Conservation (phyloP, 192 early-diverging fungal species). For the Coemansia sp. region DNA sequence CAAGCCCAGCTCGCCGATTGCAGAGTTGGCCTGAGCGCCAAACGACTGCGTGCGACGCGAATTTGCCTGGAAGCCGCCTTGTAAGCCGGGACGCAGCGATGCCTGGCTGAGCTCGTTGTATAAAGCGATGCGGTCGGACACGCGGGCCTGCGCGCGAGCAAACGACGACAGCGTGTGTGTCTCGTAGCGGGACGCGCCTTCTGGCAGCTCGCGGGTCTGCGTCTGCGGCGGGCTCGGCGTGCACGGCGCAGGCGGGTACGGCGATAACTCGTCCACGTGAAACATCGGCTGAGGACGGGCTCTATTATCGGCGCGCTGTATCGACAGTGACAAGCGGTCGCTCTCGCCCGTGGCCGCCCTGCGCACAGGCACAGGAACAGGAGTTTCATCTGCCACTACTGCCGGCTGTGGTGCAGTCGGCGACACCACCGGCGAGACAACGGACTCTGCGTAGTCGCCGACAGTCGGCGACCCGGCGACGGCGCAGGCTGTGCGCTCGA, state of each 20-base stretch:
- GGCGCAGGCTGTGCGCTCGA: conserved; percentile 4
- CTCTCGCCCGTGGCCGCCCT: background rate
- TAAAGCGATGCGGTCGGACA: conserved; percentile 18
- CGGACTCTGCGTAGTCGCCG: conserved; percentile 4
- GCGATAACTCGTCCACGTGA: conserved; percentile 17
- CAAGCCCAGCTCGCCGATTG: background rate
- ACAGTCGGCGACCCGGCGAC: background rate
- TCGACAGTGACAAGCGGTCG: background rate
- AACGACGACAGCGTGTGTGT: conserved; percentile 21
- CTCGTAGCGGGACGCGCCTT: conserved; percentile 13
- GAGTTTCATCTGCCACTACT: background rate
- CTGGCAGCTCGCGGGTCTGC: background rate
- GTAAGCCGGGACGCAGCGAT: background rate
- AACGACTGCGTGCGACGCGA: conserved; percentile 18
- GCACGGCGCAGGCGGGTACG: conserved; percentile 21
- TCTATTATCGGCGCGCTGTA: background rate
- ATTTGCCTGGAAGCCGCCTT: background rate
- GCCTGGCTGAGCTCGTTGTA: conserved; percentile 9
- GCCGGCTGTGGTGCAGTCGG: background rate
- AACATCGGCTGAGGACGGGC: conserved; percentile 7
- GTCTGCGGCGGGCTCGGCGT: conserved; percentile 9
- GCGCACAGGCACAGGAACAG: background rate
- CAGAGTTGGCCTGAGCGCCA: conserved; percentile 4
- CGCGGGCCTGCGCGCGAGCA: conserved; percentile 13
- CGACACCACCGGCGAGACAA: conserved; percentile 3